Evolutionary conservation across 495 filamentous ascomycete genomes (phyloP), one percentile per base, ranked within the genome.

Genomic region (Daldinia decipiens): DNA sequence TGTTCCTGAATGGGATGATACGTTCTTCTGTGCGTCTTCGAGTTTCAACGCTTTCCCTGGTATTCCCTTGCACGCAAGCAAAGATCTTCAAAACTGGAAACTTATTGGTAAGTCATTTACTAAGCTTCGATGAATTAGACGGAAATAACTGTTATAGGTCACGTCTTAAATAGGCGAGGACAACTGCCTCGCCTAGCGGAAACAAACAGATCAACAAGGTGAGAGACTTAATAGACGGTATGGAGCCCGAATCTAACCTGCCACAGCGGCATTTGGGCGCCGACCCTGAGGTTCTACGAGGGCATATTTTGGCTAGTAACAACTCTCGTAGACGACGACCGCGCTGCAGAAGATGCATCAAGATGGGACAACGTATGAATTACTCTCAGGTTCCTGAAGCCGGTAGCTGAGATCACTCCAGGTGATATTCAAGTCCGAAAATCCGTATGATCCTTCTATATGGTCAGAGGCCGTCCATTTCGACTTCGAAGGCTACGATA

Each of bases 31-130:
- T 59, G 84, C 82, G 5, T 81, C 80, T 3, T 87, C 84, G 11
- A 83, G 79, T 72, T 87, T 88, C 77, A 83, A 83, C 47, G 79
- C 80, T 4, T 87, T 87, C 58, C 86, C 86, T 12, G 85, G 81
- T 0, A 82, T 87, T 36, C 85, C 84, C 2, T 77, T 87, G 26
- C 82, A 86, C 53, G 82, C 82, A 15, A 84, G 82, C 76, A 81
- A 81, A 59, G 85, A 87, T 64, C 76, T 87, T 40, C 73, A 78
- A 56, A 82, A 79, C 53, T 88, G 84, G 85, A 84, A 82, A 65
- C 76, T 87, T 1, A 79, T 86, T 62, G 70, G 76, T 76, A 13
- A 31, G 67, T 0, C 17, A 32, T 32, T 32, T 32, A 15, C 21
- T 68, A 4, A 38, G 34, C 12, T 13, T 24, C 17, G 21, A 15